Conservation (phyloP, 495 filamentous ascomycete species). For the Trypethelium eluteriae region DNA sequence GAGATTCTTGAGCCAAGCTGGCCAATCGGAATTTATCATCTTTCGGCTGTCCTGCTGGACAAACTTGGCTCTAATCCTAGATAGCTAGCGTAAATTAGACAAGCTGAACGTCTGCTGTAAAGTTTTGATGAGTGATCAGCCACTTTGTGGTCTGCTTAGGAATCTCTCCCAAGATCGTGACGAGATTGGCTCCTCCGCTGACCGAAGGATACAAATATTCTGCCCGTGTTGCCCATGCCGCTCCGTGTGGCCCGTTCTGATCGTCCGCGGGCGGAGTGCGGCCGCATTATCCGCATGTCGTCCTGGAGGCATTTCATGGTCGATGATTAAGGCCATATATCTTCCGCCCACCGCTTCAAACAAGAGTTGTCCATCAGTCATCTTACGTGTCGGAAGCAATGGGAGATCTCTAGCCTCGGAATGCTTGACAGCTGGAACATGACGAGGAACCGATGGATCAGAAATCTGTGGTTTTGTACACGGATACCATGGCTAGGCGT, state of each 20-base stretch:
- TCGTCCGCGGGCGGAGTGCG: not conserved
- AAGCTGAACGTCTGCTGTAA: too few relatives aligned
- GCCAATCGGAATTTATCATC: too few relatives aligned
- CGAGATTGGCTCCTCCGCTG: too few relatives aligned
- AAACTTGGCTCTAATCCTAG: too few relatives aligned
- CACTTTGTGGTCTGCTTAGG: not conserved
- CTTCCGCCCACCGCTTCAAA: not conserved
- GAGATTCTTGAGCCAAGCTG: too few relatives aligned
- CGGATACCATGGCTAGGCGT: not conserved
- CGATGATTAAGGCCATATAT: not conserved
- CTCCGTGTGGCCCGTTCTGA: too few relatives aligned
- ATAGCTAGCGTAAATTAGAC: too few relatives aligned
- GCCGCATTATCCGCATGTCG: not conserved
- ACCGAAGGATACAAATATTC: not conserved
- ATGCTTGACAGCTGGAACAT: too few relatives aligned
- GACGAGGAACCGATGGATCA: too few relatives aligned
- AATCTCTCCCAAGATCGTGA: too few relatives aligned
- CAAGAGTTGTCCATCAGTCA: not conserved
- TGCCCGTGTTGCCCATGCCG: not conserved
- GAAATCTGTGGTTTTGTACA: not conserved
- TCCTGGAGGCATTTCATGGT: not conserved
- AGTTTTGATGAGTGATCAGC: not conserved
- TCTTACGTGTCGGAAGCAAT: not conserved
- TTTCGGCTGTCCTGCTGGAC: too few relatives aligned
- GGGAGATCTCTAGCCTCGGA: too few relatives aligned